These are phyloP conservation scores for Serendipita sp. DNA, from an alignment of 768 basidiomycete genomes.

Conservation along the genomic window DNA sequence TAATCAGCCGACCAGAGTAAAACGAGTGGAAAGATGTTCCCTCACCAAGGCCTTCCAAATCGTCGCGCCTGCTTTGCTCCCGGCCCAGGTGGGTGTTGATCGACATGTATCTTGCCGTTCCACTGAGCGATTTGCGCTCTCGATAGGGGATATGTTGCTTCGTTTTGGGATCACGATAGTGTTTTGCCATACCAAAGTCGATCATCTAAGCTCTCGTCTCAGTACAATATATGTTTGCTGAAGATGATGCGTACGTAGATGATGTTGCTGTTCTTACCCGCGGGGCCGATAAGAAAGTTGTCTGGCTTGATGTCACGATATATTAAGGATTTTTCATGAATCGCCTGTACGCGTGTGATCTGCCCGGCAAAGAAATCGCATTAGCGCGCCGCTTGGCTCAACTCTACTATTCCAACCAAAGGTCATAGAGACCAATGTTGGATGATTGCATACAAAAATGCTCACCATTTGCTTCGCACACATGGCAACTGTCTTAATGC, in stretches of 20 bases:
- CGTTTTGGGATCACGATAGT: constrained; percentile 97
- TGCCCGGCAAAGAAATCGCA: constrained; percentile 19
- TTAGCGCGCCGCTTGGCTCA: constrained; percentile 91
- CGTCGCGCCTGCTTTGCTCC: constrained; percentile 88
- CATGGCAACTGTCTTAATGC: constrained; percentile 94
- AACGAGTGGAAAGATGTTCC: background rate
- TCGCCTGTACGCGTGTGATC: constrained; percentile 91
- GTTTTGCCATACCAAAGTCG: constrained; percentile 99
- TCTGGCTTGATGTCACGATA: constrained; percentile 99
- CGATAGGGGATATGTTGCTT: constrained; percentile 99
- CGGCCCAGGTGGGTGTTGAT: constrained; percentile 98
- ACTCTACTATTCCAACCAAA: no score
- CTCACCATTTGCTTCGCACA: constrained; percentile 96
- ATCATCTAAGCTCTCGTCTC: constrained; percentile 24
- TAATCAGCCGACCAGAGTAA: background rate
- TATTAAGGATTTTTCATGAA: constrained; percentile 98
- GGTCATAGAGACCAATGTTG: no score
- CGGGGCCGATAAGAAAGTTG: constrained; percentile 93
- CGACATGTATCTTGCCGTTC: constrained; percentile 95
- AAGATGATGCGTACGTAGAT: constrained; percentile 7
- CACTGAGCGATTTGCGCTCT: constrained; percentile 85
- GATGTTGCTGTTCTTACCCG: constrained; percentile 69
- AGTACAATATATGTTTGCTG: constrained; percentile 20
- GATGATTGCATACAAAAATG: constrained; percentile 2
- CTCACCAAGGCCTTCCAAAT: constrained; percentile 84